Percentiles rank a stretch among this genome's conserved stretches.
Conservation (phyloP, 2,329 filamentous ascomycete species). For the Polychaeton citri region DNA sequence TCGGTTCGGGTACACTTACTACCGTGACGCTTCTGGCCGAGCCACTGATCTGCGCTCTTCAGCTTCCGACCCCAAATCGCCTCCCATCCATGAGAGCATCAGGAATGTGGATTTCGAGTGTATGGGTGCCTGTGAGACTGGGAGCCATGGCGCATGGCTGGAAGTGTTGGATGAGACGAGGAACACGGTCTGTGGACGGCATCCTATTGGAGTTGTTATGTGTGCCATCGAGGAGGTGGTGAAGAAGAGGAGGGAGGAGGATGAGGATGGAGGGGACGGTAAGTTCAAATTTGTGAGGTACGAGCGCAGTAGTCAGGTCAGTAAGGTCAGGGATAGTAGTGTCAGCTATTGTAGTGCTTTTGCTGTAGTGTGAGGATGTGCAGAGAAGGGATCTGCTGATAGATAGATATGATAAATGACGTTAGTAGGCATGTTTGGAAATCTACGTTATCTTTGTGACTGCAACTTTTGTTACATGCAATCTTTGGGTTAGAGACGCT, state of each 20-base stretch:
- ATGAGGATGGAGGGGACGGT: conserved; percentile 9
- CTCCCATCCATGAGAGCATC: conserved; percentile 73
- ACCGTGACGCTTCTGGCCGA: conserved; percentile 41
- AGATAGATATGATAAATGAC: no score
- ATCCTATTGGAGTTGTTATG: conserved; percentile 90
- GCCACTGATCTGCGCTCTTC: conserved; percentile 28
- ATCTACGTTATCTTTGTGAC: no score
- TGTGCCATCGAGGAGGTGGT: conserved; percentile 60
- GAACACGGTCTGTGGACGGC: conserved; percentile 88
- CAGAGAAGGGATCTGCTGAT: no score
- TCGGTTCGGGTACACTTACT: conserved; percentile 73
- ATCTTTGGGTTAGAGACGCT: no score
- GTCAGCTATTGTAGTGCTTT: conserved; percentile 95
- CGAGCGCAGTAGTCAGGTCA: conserved; percentile 67
- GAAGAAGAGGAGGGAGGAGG: conserved; percentile 15
- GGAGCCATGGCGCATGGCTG: conserved; percentile 57
- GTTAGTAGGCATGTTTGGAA: no score
- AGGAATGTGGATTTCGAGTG: conserved; percentile 63
- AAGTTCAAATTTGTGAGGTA: conserved; percentile 72
- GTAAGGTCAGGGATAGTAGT: conserved; percentile 58
- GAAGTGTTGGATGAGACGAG: conserved; percentile 55
- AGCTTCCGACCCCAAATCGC: conserved; percentile 30
- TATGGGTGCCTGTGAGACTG: conserved; percentile 73
- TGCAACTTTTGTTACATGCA: no score
- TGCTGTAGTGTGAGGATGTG: conserved; percentile 58